Percentiles rank a stretch among this genome's conserved stretches.
phyloP scores from a whole-genome alignment of 306 rosid species.

The Quillaja saponaria region DNA sequence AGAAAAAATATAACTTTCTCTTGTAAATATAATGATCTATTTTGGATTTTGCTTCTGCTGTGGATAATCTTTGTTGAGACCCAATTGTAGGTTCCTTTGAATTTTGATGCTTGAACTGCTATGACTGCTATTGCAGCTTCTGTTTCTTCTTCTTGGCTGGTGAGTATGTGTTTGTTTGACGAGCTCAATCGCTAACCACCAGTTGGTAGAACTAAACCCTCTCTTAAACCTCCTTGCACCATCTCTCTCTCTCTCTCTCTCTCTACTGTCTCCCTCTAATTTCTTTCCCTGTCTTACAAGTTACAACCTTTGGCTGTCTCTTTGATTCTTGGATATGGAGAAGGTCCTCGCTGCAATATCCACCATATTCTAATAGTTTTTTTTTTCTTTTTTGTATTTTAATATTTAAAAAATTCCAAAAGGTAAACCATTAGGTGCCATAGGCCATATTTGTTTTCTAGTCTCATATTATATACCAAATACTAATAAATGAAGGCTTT shows the following conservation, averaged over 20 bases:
- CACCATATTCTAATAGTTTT: conserved; percentile 34
- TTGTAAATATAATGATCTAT: conserved; percentile 25
- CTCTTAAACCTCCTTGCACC: conserved; percentile 41
- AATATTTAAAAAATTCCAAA: too few relatives aligned
- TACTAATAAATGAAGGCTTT: too few relatives aligned
- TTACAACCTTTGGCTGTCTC: neutral
- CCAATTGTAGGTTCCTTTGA: neutral
- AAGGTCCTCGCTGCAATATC: conserved; percentile 50
- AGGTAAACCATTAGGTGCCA: neutral
- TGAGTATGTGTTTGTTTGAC: conserved; percentile 51
- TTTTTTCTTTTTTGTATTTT: conserved; percentile 1
- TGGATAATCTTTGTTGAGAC: conserved; percentile 4
- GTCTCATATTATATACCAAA: too few relatives aligned
- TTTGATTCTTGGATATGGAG: conserved; percentile 49
- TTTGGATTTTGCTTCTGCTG: too few relatives aligned
- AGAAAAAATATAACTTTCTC: conserved; percentile 35
- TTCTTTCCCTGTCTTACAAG: neutral
- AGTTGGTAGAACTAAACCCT: conserved; percentile 64
- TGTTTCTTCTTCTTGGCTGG: conserved; percentile 24
- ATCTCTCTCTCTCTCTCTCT: conserved; percentile 9
- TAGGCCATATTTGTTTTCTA: neutral
- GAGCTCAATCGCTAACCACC: conserved; percentile 70
- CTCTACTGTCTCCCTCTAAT: conserved; percentile 2
- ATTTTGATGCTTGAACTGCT: conserved; percentile 14
- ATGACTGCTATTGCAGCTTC: neutral